Evolutionary conservation across 805 yeast species (phyloP).

Genomic region (Isabelozyma heimii): DNA sequence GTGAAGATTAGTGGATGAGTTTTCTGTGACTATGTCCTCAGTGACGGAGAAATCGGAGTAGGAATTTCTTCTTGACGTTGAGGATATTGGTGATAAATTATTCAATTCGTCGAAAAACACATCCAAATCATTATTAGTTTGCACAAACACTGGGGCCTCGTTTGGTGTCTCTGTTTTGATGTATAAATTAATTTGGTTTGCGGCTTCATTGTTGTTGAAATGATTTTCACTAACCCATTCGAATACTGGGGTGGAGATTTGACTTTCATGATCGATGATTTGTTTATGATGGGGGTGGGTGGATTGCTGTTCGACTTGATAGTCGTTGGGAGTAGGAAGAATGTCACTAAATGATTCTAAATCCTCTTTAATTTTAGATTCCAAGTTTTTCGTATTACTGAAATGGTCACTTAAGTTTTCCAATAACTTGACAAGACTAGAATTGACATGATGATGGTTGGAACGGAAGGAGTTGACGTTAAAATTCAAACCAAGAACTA

Average conservation of each 20-base stretch:
- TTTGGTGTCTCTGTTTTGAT: background rate
- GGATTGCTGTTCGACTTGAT: background rate
- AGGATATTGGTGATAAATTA: constrained; percentile 16
- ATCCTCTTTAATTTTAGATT: constrained; percentile 1
- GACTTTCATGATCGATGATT: too few relatives aligned
- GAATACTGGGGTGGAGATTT: constrained; percentile 10
- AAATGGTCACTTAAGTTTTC: constrained; percentile 20
- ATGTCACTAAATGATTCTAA: constrained; percentile 2
- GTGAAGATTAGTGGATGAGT: background rate
- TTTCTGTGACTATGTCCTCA: background rate
- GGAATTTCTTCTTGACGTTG: constrained; percentile 9
- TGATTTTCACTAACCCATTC: constrained; percentile 34
- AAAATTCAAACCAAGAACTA: constrained; percentile 21
- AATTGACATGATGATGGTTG: constrained; percentile 34
- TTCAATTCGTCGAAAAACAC: constrained; percentile 50
- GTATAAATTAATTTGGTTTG: background rate
- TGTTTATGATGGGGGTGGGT: background rate
- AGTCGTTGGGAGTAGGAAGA: background rate
- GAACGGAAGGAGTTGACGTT: constrained; percentile 15
- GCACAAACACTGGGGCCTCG: background rate
- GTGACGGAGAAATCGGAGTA: constrained; percentile 1
- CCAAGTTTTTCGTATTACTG: background rate
- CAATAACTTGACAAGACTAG: constrained; percentile 38
- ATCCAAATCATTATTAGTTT: constrained; percentile 25
- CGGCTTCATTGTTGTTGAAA: background rate